phyloP scores from a whole-genome alignment of 257 asterid genomes.

The Primulina huaijiensis region DNA sequence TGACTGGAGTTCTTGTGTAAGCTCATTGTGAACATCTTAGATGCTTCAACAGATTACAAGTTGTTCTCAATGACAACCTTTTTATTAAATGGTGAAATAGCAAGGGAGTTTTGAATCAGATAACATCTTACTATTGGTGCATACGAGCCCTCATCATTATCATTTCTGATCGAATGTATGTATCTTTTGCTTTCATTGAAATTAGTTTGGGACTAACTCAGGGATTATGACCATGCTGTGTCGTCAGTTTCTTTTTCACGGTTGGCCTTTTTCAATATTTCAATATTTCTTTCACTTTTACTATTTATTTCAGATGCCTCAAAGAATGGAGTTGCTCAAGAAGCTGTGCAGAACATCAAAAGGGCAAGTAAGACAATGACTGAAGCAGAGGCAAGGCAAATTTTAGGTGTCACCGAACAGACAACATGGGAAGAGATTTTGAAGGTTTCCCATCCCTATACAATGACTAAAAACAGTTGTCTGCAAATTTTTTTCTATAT shows the following conservation, averaged over 20 bases:
- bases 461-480: constrained; percentile 1
- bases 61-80: not conserved
- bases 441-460: constrained; percentile 38
- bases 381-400: constrained; percentile 72
- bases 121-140: not conserved
- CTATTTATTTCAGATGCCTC: constrained; percentile 51
- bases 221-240: not conserved
- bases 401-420: constrained; percentile 66
- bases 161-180: not conserved
- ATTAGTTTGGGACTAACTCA: not conserved
- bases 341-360: constrained; percentile 55
- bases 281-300: not conserved
- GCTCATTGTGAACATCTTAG: not conserved
- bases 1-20: constrained; percentile 5
- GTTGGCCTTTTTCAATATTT: constrained; percentile 10
- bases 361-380: constrained; percentile 61
- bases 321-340: constrained; percentile 72
- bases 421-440: constrained; percentile 71
- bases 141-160: not conserved
- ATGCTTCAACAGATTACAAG: not conserved
- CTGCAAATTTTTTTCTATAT: not conserved
- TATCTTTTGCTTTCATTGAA: not conserved
- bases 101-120: not conserved
- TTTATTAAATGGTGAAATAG: not conserved
- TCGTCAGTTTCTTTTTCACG: not conserved